Conservation (phyloP, 2,329 filamentous ascomycete genomes). For the Calycina herbarum region DNA sequence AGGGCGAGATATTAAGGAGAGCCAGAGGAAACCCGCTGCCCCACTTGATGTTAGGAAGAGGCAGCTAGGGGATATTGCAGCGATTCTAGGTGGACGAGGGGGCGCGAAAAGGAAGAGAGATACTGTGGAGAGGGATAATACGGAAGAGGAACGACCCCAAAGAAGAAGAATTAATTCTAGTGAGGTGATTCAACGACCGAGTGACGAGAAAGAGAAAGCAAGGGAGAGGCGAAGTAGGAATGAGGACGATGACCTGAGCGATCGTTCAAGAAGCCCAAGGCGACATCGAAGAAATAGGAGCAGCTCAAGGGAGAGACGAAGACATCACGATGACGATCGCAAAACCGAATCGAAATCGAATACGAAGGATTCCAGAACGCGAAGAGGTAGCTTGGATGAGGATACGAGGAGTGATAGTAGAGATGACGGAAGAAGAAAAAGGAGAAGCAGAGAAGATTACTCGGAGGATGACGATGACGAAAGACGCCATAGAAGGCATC, state of each 20-base stretch:
- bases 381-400: background rate
- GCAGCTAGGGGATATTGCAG: slow-evolving; percentile 61
- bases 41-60: slow-evolving; percentile 52
- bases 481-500: slow-evolving; percentile 27
- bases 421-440: background rate
- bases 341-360: slow-evolving; percentile 4
- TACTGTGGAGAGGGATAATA: slow-evolving; percentile 17
- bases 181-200: slow-evolving; percentile 10
- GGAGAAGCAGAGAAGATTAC: background rate
- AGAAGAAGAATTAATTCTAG: slow-evolving; percentile 21
- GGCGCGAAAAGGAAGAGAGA: slow-evolving; percentile 29
- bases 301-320: slow-evolving; percentile 19
- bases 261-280: slow-evolving; percentile 20
- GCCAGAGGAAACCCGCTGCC: slow-evolving; percentile 36
- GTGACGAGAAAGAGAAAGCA: slow-evolving; percentile 11
- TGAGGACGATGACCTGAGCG: slow-evolving; percentile 14
- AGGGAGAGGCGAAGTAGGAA: slow-evolving; percentile 10
- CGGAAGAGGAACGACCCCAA: background rate
- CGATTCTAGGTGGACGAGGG: slow-evolving; percentile 50
- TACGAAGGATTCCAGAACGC: background rate
- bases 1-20: slow-evolving; percentile 42
- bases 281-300: slow-evolving; percentile 36
- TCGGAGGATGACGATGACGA: background rate
- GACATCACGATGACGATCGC: background rate
- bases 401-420: background rate